Conservation (phyloP, 148 eudicot species). For the Bassia scoparia region DNA sequence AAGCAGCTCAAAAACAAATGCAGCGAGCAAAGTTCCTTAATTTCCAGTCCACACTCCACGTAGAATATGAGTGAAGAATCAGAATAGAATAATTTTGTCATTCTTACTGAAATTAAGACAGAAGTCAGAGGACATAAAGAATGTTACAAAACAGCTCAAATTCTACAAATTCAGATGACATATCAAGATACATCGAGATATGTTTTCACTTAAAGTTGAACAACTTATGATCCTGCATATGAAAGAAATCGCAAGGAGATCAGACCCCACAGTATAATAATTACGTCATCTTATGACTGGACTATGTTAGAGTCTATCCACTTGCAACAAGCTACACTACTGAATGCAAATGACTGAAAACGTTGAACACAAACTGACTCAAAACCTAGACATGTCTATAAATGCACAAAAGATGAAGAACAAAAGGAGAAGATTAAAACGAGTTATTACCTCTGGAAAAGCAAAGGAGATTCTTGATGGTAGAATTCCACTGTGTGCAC, state of each 20-base stretch:
- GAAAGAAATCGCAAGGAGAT: neutral
- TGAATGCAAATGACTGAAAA: neutral
- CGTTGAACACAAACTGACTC: neutral
- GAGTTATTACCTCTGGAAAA: conserved; percentile 69
- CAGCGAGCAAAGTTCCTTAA: neutral
- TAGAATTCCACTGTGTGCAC: conserved; percentile 57
- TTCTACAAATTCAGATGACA: neutral
- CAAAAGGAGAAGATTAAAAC: neutral
- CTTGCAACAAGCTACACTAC: neutral
- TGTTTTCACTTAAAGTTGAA: neutral
- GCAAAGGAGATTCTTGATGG: conserved; percentile 65
- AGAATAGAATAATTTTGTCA: neutral
- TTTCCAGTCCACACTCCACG: neutral
- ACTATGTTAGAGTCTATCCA: neutral
- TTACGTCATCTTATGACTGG: too few relatives aligned
- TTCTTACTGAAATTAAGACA: neutral
- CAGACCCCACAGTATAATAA: too few relatives aligned
- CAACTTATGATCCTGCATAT: neutral
- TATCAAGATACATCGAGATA: neutral
- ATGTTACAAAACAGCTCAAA: neutral
- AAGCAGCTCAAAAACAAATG: neutral
- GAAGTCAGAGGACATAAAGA: neutral
- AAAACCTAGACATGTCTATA: neutral
- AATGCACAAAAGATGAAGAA: conserved; percentile 23
- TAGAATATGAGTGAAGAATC: neutral